Conservation (phyloP, 2,329 filamentous ascomycete genomes). For the Akanthomyces dipterigenus region DNA sequence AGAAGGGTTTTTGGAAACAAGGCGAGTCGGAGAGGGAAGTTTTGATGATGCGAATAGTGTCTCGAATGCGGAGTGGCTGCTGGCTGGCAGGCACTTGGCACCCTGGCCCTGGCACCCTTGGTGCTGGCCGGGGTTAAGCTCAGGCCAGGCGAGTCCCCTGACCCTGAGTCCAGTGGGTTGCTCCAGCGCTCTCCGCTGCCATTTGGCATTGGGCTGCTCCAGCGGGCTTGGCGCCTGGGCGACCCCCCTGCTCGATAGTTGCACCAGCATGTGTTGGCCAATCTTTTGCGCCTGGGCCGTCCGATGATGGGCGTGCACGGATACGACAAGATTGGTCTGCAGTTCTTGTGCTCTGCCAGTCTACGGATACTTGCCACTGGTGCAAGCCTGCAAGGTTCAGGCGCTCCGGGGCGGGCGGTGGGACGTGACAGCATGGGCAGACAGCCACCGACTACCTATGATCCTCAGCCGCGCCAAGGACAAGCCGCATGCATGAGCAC, state of each 20-base stretch:
- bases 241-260: neutral
- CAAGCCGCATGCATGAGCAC: neutral
- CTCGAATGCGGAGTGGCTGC: conserved; percentile 23
- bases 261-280: conserved; percentile 2
- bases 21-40: conserved; percentile 4
- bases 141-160: conserved; percentile 12
- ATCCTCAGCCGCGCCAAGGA: neutral
- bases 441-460: neutral
- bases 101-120: no score
- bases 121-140: neutral
- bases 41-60: conserved; percentile 25
- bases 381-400: neutral
- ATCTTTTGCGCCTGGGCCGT: neutral
- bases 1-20: conserved; percentile 9
- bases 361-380: neutral
- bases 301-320: neutral
- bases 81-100: no score
- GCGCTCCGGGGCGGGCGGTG: neutral
- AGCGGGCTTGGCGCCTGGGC: neutral
- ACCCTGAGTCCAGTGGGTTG: conserved; percentile 4
- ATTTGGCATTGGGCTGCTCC: neutral
- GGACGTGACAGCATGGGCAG: neutral
- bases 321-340: neutral
- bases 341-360: neutral
- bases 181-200: neutral